Base-by-base conservation (phyloP, 306 rosid genomes). In the Argentina anserina region DNA sequence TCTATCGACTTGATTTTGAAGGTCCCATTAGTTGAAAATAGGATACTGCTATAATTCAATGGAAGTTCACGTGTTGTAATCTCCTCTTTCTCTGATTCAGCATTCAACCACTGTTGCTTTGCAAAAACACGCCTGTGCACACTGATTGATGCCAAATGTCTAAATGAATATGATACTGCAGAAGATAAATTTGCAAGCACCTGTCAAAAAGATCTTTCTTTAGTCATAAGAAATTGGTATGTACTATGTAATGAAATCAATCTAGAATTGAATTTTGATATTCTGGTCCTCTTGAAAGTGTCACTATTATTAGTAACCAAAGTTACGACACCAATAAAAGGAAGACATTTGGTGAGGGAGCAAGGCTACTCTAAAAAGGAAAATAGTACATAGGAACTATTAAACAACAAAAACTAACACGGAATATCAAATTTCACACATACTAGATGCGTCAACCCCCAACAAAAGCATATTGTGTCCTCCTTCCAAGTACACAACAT, bases 1-100 rank as follows among this genome's bases (percentile, higher is more conserved):
- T 89, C 90, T 76, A 88, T 52, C 7, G 86, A 73, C 79, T 80
- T 69, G 60, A 91, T 71, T 81, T 78, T 85, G 87, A 81, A 78
- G 71, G 74, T 76, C 59, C 85, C 90, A 1, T 81, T 73, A 65
- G 88, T 58, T 61, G 69, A 77, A 81, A 81, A 81, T 3, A 77
- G 71, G 73, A 52, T 68, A 67, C 76, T 75, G 53, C 77, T 75
- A 75, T 70, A 78, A 76, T 78, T 73, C 49, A 76, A 82, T 37
- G 81, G 68, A 33, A 69, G 74, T 73, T 75, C 83, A 47, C 45
- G 67, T 13, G 60, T 58, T 60, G 36, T 60, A 70, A 74, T 80
- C 76, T 70, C 78, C 69, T n/a, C 73, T 65, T 80, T 75, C 81
- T 75, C 86, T 74, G 81, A 78, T 70, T 76, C 79, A 12, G 76